phyloP scores from a whole-genome alignment of 352 stramenopile genomes.

The Pythium scleroteichum region DNA sequence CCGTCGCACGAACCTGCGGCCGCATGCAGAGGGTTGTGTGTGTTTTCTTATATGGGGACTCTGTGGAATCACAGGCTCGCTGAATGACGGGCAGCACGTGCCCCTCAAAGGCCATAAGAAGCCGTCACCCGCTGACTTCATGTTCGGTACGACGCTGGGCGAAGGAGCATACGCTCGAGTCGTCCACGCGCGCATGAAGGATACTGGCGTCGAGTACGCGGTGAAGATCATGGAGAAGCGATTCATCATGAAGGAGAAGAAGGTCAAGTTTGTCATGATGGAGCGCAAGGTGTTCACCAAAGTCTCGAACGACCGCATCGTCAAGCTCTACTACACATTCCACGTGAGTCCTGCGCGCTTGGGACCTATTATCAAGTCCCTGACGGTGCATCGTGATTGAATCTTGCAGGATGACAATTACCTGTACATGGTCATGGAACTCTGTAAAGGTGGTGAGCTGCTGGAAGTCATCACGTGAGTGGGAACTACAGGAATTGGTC shows the following conservation, averaged over 20 bases:
- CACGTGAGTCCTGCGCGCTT: slow-evolving; percentile 44
- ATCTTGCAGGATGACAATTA: slow-evolving; percentile 71
- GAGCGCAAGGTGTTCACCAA: slow-evolving; percentile 91
- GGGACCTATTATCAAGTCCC: not conserved
- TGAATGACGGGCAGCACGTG: slow-evolving; percentile 25
- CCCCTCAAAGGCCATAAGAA: slow-evolving; percentile 34
- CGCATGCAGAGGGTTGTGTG: not conserved
- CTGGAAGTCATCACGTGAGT: slow-evolving; percentile 84
- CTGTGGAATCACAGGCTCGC: slow-evolving; percentile 5
- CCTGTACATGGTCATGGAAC: slow-evolving; percentile 91
- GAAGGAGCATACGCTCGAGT: slow-evolving; percentile 88
- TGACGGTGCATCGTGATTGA: slow-evolving; percentile 2
- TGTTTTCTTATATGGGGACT: not conserved
- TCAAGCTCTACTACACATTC: slow-evolving; percentile 92
- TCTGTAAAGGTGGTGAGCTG: slow-evolving; percentile 83
- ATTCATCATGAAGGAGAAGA: slow-evolving; percentile 91
- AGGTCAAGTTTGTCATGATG: slow-evolving; percentile 92
- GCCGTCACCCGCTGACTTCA: slow-evolving; percentile 85
- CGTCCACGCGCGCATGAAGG: slow-evolving; percentile 89
- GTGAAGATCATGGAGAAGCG: slow-evolving; percentile 93
- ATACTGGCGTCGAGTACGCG: slow-evolving; percentile 82
- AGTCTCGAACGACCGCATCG: slow-evolving; percentile 84
- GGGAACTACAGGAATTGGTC: not conserved
- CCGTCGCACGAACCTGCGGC: not conserved
- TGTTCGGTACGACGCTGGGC: slow-evolving; percentile 86